These are phyloP conservation scores for Aphanocladium album DNA, from an alignment of 2,329 filamentous ascomycete genomes.

Conservation along the genomic window DNA sequence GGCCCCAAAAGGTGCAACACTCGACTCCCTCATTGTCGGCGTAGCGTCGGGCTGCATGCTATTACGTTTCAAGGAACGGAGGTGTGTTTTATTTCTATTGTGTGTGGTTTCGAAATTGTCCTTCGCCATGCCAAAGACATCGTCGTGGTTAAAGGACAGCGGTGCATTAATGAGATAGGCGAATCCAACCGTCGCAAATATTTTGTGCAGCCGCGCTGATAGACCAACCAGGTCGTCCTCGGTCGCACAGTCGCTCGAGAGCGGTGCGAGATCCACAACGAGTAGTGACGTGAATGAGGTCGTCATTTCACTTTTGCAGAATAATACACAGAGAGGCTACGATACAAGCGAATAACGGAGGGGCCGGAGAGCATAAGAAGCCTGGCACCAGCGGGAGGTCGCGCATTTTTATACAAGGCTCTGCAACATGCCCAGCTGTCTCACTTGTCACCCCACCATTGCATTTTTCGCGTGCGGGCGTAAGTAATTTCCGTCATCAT, in stretches of 20 bases:
- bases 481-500: neutral
- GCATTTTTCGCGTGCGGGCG: neutral
- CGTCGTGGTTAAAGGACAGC: constrained; percentile 34
- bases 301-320: constrained; percentile 25
- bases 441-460: neutral
- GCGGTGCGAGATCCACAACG: constrained; percentile 34
- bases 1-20: no score
- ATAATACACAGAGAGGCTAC: neutral
- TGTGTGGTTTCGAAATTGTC: no score
- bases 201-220: constrained; percentile 33
- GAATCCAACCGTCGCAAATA: constrained; percentile 41
- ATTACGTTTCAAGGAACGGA: no score
- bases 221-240: constrained; percentile 25
- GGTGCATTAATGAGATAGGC: constrained; percentile 40
- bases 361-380: no score
- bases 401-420: neutral
- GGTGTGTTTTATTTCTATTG: no score
- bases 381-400: neutral
- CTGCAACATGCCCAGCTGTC: no score
- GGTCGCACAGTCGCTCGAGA: constrained; percentile 23
- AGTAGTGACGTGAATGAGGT: constrained; percentile 37
- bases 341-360: no score
- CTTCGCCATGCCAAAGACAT: constrained; percentile 36
- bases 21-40: no score
- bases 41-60: no score